A percentile compares a stretch with the other conserved stretches of the same genome.
Conservation (phyloP, 1,284 basidiomycete genomes). For the Irpex sp. region DNA sequence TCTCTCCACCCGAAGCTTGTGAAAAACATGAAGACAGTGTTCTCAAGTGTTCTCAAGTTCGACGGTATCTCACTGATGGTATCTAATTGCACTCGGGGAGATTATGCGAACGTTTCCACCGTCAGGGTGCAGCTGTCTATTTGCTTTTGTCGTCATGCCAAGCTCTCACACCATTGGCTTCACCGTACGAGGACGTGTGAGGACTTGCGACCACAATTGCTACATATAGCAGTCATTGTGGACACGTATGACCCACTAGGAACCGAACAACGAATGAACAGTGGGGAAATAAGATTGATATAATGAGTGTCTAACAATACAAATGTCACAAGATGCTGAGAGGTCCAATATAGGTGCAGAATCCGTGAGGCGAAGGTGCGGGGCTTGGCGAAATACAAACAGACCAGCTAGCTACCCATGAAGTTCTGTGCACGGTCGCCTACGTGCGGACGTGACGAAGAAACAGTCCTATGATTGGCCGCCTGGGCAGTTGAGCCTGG, state of each 20-base stretch:
- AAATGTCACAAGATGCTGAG: background rate
- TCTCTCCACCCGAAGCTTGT: no score
- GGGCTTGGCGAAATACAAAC: background rate
- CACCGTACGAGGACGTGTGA: no score
- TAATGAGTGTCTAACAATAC: background rate
- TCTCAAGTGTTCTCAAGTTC: no score
- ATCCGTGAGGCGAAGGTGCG: background rate
- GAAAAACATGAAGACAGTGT: no score
- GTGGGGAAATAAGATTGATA: background rate
- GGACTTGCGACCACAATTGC: no score
- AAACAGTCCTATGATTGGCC: slow-evolving; percentile 8
- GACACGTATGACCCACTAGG: background rate
- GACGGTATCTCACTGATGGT: no score
- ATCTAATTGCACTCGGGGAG: no score
- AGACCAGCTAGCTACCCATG: slow-evolving; percentile 7
- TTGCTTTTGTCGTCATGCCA: no score
- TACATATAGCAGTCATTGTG: background rate
- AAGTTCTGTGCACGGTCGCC: slow-evolving; percentile 11
- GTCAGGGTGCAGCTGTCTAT: no score
- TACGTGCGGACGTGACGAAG: slow-evolving; percentile 17
- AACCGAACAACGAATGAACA: background rate
- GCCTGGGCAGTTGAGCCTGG: slow-evolving; percentile 14
- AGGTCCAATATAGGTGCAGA: background rate
- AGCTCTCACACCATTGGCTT: no score
- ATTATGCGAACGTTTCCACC: no score